Evolutionary conservation across 139 green algal genomes (phyloP), one percentile per base, ranked within the genome.

Genomic region (Chlamydomonas sp.): DNA sequence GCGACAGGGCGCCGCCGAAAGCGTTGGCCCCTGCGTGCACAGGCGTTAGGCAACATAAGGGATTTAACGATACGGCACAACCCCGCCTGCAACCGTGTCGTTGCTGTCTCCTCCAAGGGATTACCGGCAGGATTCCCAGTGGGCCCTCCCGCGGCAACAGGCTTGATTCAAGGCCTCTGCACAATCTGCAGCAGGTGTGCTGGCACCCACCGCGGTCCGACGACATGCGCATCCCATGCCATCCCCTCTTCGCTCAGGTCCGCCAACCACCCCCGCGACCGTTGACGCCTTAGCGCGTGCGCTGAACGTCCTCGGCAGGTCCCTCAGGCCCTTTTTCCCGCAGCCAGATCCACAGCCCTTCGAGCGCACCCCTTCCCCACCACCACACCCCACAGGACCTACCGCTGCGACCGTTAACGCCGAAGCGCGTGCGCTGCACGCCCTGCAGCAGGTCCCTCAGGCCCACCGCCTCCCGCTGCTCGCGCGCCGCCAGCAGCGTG

Each of bases 401-500:
- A 86, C 82, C 83, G 73, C 63, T 76, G 18, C 83, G 63, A 31
- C 83, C 83, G 74, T 88, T 76, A 16, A 88, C 83, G 31, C 83
- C 91, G 80, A 85, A 93, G 64, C 80, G 81, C 0, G 94, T 97
- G n/a, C 95, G 86, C 66, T 93, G 87, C 63, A 96, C 88, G 1
- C 94, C 96, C 78, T 93, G 91, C 16, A 97, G 85, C 89, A 98
- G 89, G 80, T 99, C 97, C 1, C 81, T 3, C 63, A 97, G 71
- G 0, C 79, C 90, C 77, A 98, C 92, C 1, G 86, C 62, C 10
- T 96, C 92, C 20, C 79, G 80, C 15, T 75, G 79, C 31, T 91
- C 84, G 16, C 97, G 86, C 1, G 92, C 97, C 12, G 96, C 95
- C 84, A 99, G 89, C 84, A 99, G 90, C 2, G 95, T 92, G 3